These are phyloP conservation scores for Niebla homalea DNA, from an alignment of 495 filamentous ascomycete species.

Conservation along the genomic window DNA sequence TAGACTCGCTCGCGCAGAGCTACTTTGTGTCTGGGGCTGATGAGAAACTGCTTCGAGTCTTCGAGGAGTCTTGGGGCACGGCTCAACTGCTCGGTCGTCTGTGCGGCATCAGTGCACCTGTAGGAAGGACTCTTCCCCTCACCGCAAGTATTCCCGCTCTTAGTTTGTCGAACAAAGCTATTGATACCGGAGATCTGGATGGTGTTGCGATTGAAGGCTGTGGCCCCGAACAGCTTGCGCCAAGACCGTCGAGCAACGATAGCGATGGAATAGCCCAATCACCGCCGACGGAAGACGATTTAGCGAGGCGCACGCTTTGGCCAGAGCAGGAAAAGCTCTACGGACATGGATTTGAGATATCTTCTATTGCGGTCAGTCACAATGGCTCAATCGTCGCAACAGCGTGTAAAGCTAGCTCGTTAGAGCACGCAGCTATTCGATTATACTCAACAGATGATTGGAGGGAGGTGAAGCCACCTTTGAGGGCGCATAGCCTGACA, in stretches of 20 bases:
- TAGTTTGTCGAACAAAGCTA: conserved; percentile 90
- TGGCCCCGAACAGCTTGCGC: too few relatives aligned
- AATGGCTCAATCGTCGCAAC: conserved; percentile 68
- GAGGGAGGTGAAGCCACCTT: conserved; percentile 74
- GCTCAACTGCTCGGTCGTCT: conserved; percentile 58
- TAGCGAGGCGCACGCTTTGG: conserved; percentile 86
- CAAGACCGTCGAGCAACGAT: conserved; percentile 6
- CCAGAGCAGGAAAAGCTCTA: conserved; percentile 95
- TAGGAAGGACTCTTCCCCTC: conserved; percentile 50
- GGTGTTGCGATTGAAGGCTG: too few relatives aligned
- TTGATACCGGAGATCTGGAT: conserved; percentile 37
- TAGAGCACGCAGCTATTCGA: conserved; percentile 89
- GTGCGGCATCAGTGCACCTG: conserved; percentile 40
- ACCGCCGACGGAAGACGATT: conserved; percentile 79
- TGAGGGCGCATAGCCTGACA: conserved; percentile 71
- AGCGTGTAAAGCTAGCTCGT: conserved; percentile 82
- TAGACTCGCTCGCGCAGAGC: conserved; percentile 53
- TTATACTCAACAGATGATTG: conserved; percentile 75
- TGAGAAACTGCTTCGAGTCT: conserved; percentile 91
- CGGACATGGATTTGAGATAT: conserved; percentile 97
- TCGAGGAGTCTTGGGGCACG: conserved; percentile 76
- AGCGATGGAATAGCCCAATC: conserved; percentile 18
- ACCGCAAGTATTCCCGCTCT: conserved; percentile 88
- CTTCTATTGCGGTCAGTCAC: conserved; percentile 67
- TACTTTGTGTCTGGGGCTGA: conserved; percentile 93